These are phyloP conservation scores for Clonostachys rhizophaga DNA, from an alignment of 2,329 filamentous ascomycete genomes.

Conservation along the genomic window DNA sequence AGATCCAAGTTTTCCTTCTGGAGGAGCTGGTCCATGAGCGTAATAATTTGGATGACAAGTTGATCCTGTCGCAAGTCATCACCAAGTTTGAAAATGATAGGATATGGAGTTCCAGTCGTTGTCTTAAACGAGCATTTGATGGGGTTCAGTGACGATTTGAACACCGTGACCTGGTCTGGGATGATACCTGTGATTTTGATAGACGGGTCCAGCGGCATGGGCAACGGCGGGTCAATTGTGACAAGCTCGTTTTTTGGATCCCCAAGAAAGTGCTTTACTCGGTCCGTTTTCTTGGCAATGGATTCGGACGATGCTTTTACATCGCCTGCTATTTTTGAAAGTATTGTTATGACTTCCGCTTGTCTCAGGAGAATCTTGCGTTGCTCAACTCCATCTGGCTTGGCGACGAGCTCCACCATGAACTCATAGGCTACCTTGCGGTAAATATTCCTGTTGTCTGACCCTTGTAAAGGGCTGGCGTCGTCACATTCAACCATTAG, in stretches of 20 bases:
- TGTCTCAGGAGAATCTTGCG: conserved; percentile 78
- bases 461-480: conserved; percentile 67
- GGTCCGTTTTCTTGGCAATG: conserved; percentile 75
- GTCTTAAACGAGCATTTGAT: conserved; percentile 91
- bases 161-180: conserved; percentile 82
- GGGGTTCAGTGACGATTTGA: conserved; percentile 91
- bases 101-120: conserved; percentile 69
- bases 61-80: conserved; percentile 97
- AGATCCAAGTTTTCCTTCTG: conserved; percentile 95
- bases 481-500: conserved; percentile 97
- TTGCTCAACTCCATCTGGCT: conserved; percentile 64
- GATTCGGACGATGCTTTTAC: conserved; percentile 77
- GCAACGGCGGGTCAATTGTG: conserved; percentile 78
- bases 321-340: conserved; percentile 86
- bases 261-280: conserved; percentile 75
- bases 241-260: conserved; percentile 89
- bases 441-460: conserved; percentile 79
- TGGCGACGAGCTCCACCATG: conserved; percentile 78
- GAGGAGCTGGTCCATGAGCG: conserved; percentile 92
- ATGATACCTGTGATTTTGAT: conserved; percentile 74
- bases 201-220: conserved; percentile 82
- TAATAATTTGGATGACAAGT: conserved; percentile 94
- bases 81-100: conserved; percentile 95
- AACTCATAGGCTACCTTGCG: conserved; percentile 94
- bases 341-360: conserved; percentile 80